These are phyloP conservation scores for Thoreauomyces humboldtii DNA, from an alignment of 192 early-diverging fungal genomes.

Conservation along the genomic window DNA sequence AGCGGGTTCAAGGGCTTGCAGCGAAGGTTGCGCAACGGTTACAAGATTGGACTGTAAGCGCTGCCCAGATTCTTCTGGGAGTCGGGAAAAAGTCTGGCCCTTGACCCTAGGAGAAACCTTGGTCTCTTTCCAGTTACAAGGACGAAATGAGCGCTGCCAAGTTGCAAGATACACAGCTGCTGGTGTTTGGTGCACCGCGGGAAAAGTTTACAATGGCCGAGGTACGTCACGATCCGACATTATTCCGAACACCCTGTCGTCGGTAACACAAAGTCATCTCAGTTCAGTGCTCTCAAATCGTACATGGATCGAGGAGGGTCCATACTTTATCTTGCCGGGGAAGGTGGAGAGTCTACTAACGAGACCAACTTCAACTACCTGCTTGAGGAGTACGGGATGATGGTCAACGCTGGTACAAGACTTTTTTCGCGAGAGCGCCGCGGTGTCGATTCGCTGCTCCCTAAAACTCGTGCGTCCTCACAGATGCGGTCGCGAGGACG, in stretches of 20 bases:
- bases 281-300: constrained; percentile 57
- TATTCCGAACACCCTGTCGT: too few species aligned
- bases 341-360: constrained; percentile 54
- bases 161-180: constrained; percentile 45
- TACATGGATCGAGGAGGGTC: constrained; percentile 62
- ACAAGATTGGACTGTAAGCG: constrained; percentile 53
- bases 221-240: constrained; percentile 28
- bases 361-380: constrained; percentile 69
- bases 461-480: not conserved
- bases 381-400: constrained; percentile 63
- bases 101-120: too few species aligned
- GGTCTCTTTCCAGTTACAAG: constrained; percentile 43
- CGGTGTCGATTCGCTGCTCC: too few species aligned
- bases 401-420: constrained; percentile 53
- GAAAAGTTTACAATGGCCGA: constrained; percentile 63
- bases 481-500: constrained; percentile 57
- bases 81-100: not conserved
- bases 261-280: too few species aligned
- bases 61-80: too few species aligned
- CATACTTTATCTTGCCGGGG: constrained; percentile 59
- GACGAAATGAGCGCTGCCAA: constrained; percentile 54
- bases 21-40: constrained; percentile 42
- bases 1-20: constrained; percentile 54
- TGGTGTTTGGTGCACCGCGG: constrained; percentile 57
- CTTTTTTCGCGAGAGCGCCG: not conserved